Evolutionary conservation across 2,329 filamentous ascomycete species (phyloP), one percentile per base, ranked within the genome.

Genomic region (Penicillium brasilianum): DNA sequence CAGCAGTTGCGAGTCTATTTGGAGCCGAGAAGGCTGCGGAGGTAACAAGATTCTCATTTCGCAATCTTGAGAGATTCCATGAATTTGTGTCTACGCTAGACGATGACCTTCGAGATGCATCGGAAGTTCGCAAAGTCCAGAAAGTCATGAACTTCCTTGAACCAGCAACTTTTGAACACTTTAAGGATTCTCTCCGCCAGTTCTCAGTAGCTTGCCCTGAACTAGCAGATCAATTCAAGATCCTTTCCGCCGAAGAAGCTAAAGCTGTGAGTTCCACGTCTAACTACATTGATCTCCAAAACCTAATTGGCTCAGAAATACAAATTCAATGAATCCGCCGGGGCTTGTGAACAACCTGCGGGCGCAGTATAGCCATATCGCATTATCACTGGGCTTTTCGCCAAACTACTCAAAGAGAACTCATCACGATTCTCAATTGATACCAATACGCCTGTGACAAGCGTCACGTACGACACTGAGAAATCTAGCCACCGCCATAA

Each of bases 401-500:
- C 58, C n/a, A 39, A 56, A 4, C 54, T 72, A 16, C 55, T 71
- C 2, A 43, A 49, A 0, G 58, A 51, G 16, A 46, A 67, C 46
- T 49, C 41, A 1, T 58, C 43, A 18, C 56, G 64, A 14, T 52
- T 71, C 7, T 59, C 63, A 6, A 61, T 71, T 10, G 67, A 71
- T 37, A 69, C 69, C 10, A 57, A 68, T 14, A 71, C 69, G 0
- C 32, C 60, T 2, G 69, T 61, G 8, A 64, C 62, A 2, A 46
- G 55, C 13, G 64, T 70, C 16, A 61, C 39, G 25, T 22, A 53
- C 22, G 34, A 44, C 6, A 10, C 25, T 10, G 22, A 57, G 8
- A 34, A 53, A 2, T 18, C 25, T 1, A 20, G 13, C 7, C 39
- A 59, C 34, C 49, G 63, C 4, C 84, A 82, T 64, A 69, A 72